Conservation (phyloP, 1,284 basidiomycete species). For the Phlebopus sp. region DNA sequence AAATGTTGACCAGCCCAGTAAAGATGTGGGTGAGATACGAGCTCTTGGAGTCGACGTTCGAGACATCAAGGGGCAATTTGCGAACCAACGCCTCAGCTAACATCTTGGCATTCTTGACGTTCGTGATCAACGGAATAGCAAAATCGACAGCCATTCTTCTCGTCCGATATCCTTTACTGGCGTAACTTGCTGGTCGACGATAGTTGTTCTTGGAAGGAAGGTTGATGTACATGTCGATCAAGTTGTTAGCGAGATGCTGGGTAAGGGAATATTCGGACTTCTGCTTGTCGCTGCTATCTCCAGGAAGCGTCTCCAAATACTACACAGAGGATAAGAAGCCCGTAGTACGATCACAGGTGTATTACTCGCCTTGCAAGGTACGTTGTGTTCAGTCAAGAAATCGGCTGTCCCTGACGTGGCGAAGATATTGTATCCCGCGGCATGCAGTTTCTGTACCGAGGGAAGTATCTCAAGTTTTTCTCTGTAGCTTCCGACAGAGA, state of each 20-base stretch:
- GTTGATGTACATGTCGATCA: slow-evolving; percentile 99
- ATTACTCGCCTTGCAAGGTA: slow-evolving; percentile 73
- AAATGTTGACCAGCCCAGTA: slow-evolving; percentile 90
- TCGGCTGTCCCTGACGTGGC: slow-evolving; percentile 97
- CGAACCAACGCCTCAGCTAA: slow-evolving; percentile 94
- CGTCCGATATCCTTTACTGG: slow-evolving; percentile 95
- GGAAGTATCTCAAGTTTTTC: slow-evolving; percentile 98
- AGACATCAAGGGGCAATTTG: slow-evolving; percentile 84
- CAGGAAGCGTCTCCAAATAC: slow-evolving; percentile 88
- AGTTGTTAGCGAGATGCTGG: slow-evolving; percentile 92
- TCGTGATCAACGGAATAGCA: slow-evolving; percentile 95
- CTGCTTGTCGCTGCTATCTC: slow-evolving; percentile 73
- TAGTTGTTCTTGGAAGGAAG: slow-evolving; percentile 98
- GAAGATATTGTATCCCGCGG: slow-evolving; percentile 95
- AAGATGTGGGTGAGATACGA: slow-evolving; percentile 89
- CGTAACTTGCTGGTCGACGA: slow-evolving; percentile 94
- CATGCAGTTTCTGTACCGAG: slow-evolving; percentile 93
- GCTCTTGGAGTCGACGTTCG: slow-evolving; percentile 92
- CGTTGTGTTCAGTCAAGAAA: slow-evolving; percentile 86
- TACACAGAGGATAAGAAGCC: slow-evolving; percentile 29
- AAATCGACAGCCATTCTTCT: slow-evolving; percentile 99
- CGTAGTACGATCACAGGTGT: not conserved
- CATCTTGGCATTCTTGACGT: slow-evolving; percentile 98
- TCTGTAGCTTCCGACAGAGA: slow-evolving; percentile 94
- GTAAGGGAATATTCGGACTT: slow-evolving; percentile 96